Percentiles rank a stretch among this genome's conserved stretches.
phyloP scores from a whole-genome alignment of 2,329 filamentous ascomycete genomes.

The Cytospora mali region DNA sequence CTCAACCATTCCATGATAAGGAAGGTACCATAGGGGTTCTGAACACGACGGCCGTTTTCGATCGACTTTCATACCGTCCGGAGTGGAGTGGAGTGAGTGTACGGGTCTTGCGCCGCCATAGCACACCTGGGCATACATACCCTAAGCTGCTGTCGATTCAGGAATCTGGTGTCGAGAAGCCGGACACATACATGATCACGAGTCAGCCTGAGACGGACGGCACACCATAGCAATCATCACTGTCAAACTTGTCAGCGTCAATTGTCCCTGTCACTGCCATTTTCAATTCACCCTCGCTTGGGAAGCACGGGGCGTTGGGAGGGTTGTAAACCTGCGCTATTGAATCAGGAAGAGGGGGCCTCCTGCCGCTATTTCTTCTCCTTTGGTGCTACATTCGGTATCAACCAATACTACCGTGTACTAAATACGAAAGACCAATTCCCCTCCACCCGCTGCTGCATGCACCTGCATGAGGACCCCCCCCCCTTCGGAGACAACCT shows the following conservation, averaged over 20 bases:
- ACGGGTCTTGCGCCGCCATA: not conserved
- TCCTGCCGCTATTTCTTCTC: not conserved
- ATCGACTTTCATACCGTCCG: no score
- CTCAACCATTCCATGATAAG: not conserved
- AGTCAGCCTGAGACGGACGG: not conserved
- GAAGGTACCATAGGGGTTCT: no score
- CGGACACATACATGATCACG: not conserved
- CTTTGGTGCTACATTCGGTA: not conserved
- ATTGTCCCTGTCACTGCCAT: no score
- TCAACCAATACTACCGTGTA: not conserved
- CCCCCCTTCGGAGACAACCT: no score
- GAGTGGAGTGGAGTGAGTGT: no score
- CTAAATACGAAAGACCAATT: not conserved
- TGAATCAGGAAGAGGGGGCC: not conserved
- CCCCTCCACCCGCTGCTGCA: slow-evolving; percentile 1
- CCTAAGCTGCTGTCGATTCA: not conserved
- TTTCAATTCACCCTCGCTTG: not conserved
- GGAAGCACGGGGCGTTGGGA: no score
- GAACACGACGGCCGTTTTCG: no score
- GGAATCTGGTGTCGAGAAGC: not conserved
- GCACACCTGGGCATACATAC: not conserved
- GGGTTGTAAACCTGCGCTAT: not conserved
- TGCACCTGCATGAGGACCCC: not conserved
- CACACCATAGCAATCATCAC: not conserved
- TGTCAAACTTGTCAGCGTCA: no score